These are phyloP conservation scores for Lizonia empirigonia DNA, from an alignment of 2,329 filamentous ascomycete species.

Conservation along the genomic window DNA sequence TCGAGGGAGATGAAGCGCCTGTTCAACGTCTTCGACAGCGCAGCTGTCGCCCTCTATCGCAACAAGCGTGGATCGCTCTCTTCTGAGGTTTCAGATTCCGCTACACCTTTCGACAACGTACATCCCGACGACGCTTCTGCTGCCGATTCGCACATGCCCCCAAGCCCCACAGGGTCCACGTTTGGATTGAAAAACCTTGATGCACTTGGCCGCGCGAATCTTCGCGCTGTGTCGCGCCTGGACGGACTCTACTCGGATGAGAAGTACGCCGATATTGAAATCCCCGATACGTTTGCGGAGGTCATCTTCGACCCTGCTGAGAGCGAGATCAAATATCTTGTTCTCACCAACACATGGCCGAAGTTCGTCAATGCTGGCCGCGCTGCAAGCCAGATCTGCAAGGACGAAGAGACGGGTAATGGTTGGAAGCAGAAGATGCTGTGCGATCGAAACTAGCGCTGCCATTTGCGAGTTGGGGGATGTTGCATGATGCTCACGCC, in stretches of 20 bases:
- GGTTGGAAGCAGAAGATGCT: conserved; percentile 17
- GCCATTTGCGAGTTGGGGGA: not conserved
- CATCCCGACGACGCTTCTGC: conserved; percentile 8
- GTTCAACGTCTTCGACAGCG: conserved; percentile 32
- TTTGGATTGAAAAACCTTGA: conserved; percentile 32
- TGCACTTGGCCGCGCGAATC: conserved; percentile 36
- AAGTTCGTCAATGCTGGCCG: conserved; percentile 41
- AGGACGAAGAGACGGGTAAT: conserved; percentile 24
- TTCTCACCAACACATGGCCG: conserved; percentile 46
- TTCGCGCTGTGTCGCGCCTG: conserved; percentile 34
- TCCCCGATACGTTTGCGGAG: conserved; percentile 36
- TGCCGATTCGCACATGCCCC: conserved; percentile 10
- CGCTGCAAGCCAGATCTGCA: conserved; percentile 27
- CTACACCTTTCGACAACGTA: conserved; percentile 38
- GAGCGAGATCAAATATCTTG: conserved; percentile 44
- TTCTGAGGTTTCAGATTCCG: conserved; percentile 25
- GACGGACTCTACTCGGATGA: conserved; percentile 26
- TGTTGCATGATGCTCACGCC: not conserved
- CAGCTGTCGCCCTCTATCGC: conserved; percentile 30
- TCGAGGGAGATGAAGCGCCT: conserved; percentile 37
- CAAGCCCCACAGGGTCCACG: conserved; percentile 22
- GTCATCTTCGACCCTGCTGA: conserved; percentile 40
- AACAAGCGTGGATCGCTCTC: conserved; percentile 24
- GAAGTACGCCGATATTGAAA: conserved; percentile 19
- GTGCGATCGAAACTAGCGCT: conserved; percentile 6